A percentile compares a stretch with the other conserved stretches of the same genome.
phyloP scores from a whole-genome alignment of 2,329 filamentous ascomycete genomes.

The Fusarium temperatum region DNA sequence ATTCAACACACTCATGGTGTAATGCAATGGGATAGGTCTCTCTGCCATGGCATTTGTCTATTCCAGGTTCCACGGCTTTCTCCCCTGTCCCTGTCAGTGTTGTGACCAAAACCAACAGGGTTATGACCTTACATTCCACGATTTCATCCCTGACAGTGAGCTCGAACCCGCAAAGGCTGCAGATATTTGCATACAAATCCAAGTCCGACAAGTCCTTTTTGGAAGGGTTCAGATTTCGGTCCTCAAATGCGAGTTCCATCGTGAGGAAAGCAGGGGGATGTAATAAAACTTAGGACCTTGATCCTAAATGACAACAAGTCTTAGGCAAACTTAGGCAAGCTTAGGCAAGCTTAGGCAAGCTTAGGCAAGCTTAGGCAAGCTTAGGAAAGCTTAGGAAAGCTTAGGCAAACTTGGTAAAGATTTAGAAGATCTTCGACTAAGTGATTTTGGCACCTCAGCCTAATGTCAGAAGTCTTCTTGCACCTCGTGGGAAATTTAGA shows the following conservation, averaged over 20 bases:
- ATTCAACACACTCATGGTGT: neutral
- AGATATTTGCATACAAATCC: accelerated
- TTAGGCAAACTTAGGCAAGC: neutral
- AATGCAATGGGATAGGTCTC: neutral
- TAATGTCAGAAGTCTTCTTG: too few species aligned
- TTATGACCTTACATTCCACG: neutral
- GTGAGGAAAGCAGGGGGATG: too few species aligned
- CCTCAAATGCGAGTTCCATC: neutral
- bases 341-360: too few species aligned
- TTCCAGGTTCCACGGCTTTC: neutral
- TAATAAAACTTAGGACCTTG: too few species aligned
- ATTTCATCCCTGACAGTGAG: neutral
- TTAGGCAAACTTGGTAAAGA: too few species aligned
- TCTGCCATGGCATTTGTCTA: neutral
- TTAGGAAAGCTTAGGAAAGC: too few species aligned
- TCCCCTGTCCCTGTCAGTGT: neutral
- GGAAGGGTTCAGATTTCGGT: neutral
- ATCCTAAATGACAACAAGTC: neutral
- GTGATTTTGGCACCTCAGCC: too few species aligned
- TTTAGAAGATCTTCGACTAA: too few species aligned
- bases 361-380: too few species aligned
- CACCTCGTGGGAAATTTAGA: too few species aligned
- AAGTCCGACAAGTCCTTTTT: neutral
- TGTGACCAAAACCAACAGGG: accelerated
- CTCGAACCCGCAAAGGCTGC: neutral